These are phyloP conservation scores for Nakaseomyces kungkrabaensis DNA, from an alignment of 1,139 yeast genomes.

Conservation along the genomic window DNA sequence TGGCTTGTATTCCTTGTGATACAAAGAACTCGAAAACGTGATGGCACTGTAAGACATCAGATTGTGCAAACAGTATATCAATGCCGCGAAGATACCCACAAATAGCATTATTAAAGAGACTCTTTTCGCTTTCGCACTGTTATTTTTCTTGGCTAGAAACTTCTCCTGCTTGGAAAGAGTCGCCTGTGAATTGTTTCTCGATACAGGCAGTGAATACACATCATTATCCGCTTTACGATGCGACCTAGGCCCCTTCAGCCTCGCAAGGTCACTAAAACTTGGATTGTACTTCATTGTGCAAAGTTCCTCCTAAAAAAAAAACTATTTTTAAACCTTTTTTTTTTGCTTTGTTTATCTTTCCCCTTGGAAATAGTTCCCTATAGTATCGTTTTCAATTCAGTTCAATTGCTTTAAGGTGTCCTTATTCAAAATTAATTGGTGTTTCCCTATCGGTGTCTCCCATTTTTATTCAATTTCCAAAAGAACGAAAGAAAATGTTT, in stretches of 20 bases:
- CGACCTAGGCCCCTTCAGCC: not conserved
- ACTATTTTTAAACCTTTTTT: not conserved
- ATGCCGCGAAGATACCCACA: not conserved
- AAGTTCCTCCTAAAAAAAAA: no score
- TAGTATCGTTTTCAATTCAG: no score
- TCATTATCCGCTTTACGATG: not conserved
- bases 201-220: not conserved
- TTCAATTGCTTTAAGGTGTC: no score
- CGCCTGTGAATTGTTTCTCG: not conserved
- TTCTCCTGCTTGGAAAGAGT: not conserved
- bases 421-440: no score
- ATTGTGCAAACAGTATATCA: not conserved
- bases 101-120: not conserved
- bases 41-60: not conserved
- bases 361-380: not conserved
- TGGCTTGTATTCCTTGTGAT: constrained; percentile 8
- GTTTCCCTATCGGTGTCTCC: no score
- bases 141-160: not conserved
- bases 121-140: not conserved
- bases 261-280: not conserved
- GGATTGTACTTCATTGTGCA: not conserved
- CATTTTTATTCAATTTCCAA: no score
- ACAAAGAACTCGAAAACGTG: not conserved
- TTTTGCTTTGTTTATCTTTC: not conserved
- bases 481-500: no score